Conservation (phyloP, 495 filamentous ascomycete genomes). For the Parachaetomium inaequale region DNA sequence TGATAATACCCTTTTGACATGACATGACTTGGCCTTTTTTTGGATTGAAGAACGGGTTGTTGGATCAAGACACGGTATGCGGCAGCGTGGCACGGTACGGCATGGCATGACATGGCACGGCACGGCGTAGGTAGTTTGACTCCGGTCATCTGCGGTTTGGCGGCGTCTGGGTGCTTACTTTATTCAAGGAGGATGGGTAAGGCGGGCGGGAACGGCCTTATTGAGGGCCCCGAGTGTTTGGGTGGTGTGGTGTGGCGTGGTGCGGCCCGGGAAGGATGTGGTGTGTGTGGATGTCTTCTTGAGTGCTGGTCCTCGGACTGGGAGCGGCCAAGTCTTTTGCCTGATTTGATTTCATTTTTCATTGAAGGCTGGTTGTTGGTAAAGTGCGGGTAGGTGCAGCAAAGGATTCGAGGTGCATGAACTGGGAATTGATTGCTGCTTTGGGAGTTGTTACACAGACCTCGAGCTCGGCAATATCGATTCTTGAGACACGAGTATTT, state of each 20-base stretch:
- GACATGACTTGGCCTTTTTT: background rate
- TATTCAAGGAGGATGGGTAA: background rate
- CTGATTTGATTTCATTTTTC: too few species aligned
- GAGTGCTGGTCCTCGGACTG: background rate
- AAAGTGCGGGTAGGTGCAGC: too few species aligned
- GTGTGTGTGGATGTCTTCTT: background rate
- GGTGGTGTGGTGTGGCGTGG: background rate
- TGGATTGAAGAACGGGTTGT: background rate
- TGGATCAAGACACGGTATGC: too few species aligned
- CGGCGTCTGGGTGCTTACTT: background rate
- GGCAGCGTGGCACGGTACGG: background rate
- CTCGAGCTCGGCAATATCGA: background rate
- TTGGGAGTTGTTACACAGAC: too few species aligned
- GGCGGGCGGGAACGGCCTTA: background rate
- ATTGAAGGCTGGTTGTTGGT: too few species aligned
- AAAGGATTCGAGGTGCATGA: too few species aligned
- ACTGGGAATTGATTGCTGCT: too few species aligned
- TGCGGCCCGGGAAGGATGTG: background rate
- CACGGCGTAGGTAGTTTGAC: background rate
- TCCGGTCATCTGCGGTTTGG: background rate
- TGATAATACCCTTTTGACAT: slow-evolving; percentile 4
- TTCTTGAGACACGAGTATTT: background rate
- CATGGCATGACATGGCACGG: background rate
- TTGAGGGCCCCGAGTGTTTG: background rate
- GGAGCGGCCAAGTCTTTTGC: too few species aligned